phyloP scores from a whole-genome alignment of 768 basidiomycete genomes.

The Naganishia randhawae region DNA sequence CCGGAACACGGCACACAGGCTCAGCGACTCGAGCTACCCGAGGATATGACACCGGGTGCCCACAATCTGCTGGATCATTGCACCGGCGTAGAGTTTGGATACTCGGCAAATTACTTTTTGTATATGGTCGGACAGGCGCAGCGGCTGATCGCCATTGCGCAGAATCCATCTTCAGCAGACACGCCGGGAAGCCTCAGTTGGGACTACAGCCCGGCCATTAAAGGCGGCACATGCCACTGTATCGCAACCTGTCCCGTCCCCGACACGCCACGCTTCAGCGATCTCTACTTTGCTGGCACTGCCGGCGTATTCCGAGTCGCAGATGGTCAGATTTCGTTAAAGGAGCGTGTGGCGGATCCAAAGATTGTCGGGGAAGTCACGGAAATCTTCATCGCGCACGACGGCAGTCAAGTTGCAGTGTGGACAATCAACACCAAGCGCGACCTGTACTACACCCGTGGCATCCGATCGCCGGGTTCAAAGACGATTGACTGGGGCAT shows the following conservation, averaged over 20 bases:
- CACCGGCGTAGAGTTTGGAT: background rate
- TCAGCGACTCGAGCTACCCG: constrained; percentile 3
- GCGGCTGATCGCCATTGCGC: background rate
- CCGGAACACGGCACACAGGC: background rate
- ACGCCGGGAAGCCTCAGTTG: background rate
- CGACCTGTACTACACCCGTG: constrained; percentile 3
- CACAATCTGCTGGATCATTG: background rate
- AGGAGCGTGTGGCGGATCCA: constrained; percentile 1
- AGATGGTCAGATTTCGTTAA: background rate
- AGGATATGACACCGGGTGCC: constrained; percentile 1
- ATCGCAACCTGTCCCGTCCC: constrained; percentile 1
- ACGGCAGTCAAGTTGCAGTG: background rate
- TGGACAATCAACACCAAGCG: constrained; percentile 2
- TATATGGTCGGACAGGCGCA: background rate
- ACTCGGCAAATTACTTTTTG: constrained; percentile 3
- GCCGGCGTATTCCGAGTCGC: background rate
- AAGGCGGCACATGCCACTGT: constrained; percentile 3
- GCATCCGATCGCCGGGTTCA: background rate
- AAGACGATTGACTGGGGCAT: constrained; percentile 1
- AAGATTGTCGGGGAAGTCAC: background rate
- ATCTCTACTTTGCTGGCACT: constrained; percentile 1
- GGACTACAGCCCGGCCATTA: background rate
- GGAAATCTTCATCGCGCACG: background rate
- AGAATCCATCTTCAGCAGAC: background rate
- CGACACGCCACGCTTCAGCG: constrained; percentile 4